Evolutionary conservation across 495 filamentous ascomycete genomes (phyloP), one percentile per base, ranked within the genome.

Genomic region (Sporormia fimetaria): DNA sequence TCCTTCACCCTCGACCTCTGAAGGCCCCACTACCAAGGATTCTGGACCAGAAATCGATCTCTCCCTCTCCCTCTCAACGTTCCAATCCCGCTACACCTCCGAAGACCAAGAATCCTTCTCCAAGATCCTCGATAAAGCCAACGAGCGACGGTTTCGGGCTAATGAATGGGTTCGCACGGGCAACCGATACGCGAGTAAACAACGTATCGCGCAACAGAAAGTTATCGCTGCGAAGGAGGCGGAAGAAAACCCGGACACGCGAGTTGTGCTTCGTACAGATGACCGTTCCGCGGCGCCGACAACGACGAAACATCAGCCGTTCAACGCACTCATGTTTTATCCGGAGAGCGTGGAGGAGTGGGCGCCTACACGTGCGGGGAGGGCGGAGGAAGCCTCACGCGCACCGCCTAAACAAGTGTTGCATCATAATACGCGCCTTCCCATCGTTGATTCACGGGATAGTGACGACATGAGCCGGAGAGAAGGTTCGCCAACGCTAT

Each of bases 101-200:
- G 90, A 98, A 62, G 90, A 98, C 59, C 95, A 96, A 55, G 88
- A 94, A 53, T 84, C 78, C 34, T 95, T 98, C 66, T 88, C 93
- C 62, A 80, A 80, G 53, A 67, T 96, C 1, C 64, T 98, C 9
- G 90, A 98, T 63, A 85, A 80, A 57, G 84, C 94, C 51, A 98
- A 95, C 55, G 68, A 74, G 18, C 87, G 86, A 58, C 71, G 70
- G 26, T 74, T 79, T 9, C 78, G 83, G 55, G 87, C 83, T 47
- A 78, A 93, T 55, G 76, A 76, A 0, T 98, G 87, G 80, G 66
- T 94, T 33, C 93, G 84, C 78, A 72, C 69, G 22, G 78, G 75
- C 18, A 95, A 96, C 58, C 18, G 18, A 10, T 38, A 33, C 15
- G 20, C 46, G 2, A 39, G 33, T 3, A 92, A 92, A 61, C 71